Evolutionary conservation across 768 basidiomycete species (phyloP), one percentile per base, ranked within the genome.

Genomic region (Astraeus odoratus): DNA sequence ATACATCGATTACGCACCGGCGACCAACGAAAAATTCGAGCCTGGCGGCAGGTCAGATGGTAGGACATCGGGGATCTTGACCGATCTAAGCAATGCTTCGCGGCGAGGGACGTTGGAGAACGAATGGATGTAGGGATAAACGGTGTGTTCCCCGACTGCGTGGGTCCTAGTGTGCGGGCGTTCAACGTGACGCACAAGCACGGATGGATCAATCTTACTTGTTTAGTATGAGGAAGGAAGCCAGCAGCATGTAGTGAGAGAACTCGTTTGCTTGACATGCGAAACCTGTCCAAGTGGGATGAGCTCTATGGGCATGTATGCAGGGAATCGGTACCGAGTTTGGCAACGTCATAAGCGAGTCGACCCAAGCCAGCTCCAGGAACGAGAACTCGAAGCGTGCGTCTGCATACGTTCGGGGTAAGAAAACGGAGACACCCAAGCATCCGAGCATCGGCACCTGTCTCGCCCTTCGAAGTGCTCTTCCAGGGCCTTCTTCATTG

Each of bases 211-310:
- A 42, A 39, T 36, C 75, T 8, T 54, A 91, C 92, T 76, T 76
- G 59, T 97, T 98, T 39, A 97, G 69, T 16, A 96, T 80, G 60
- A 86, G 87, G 58, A 83, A 84, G 4, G 94, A 96, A 2, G 86
- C 73, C 4, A 97, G 78, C 10, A 98, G 75, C 92, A 94, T 95
- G 64, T 90, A 91, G 52, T 94, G 86, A 25, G 89, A 92, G 60
- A 96, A 96, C 64, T 98, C 94, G 59, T 96, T 96, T 18, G 87
- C 93, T 63, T 95, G 93, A 51, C 86, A 91, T 1, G 85, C 67
- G 54, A 92, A 97, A 3, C 93, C 93, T 92, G 38, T 42, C 44
- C 8, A 35, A 30, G 15, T 13, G 39, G 30, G 24, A 41, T 9
- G 12, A 34, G 51, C n/a, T 49, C 34, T 7, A n/a, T 39, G 8